Conservation (phyloP, 2,329 filamentous ascomycete species). For the Mollisiaceae sp. region DNA sequence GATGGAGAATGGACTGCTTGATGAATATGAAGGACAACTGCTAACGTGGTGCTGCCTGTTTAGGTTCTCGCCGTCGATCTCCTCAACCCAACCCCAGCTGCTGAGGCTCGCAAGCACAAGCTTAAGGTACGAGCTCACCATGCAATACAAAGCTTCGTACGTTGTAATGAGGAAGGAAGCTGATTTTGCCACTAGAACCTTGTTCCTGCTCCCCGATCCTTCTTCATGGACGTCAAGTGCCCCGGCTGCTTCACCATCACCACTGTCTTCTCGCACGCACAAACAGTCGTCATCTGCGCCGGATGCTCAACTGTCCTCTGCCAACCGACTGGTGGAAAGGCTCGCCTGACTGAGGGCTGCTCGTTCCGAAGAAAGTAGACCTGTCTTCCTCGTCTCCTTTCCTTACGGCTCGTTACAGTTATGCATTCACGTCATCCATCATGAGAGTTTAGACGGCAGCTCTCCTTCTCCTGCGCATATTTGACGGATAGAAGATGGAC, state of each 20-base stretch:
- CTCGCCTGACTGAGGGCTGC: slow-evolving; percentile 98
- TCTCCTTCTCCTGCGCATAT: slow-evolving; percentile 49
- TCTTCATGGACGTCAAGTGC: slow-evolving; percentile 99
- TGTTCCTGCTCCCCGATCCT: slow-evolving; percentile 94
- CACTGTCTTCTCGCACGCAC: slow-evolving; percentile 99
- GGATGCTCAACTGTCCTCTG: slow-evolving; percentile 99
- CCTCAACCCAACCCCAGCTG: slow-evolving; percentile 96
- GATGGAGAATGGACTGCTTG: slow-evolving; percentile 31
- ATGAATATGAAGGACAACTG: slow-evolving; percentile 43
- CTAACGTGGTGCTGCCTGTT: slow-evolving; percentile 52
- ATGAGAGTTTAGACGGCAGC: slow-evolving; percentile 39
- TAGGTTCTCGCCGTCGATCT: slow-evolving; percentile 99
- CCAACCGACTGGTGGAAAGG: slow-evolving; percentile 99
- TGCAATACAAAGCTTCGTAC: slow-evolving; percentile 10
- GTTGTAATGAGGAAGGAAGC: slow-evolving; percentile 7
- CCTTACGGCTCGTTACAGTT: slow-evolving; percentile 43
- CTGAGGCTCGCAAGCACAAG: slow-evolving; percentile 99
- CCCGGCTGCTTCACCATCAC: slow-evolving; percentile 99
- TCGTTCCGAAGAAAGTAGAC: slow-evolving; percentile 99
- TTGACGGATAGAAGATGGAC: slow-evolving; percentile 77
- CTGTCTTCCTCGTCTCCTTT: slow-evolving; percentile 49
- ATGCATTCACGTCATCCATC: slow-evolving; percentile 38
- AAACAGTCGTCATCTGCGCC: slow-evolving; percentile 99
- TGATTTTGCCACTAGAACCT: slow-evolving; percentile 67
- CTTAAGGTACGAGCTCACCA: slow-evolving; percentile 79